Conservation (phyloP, 2,329 filamentous ascomycete genomes). For the Monosporascus sp. region DNA sequence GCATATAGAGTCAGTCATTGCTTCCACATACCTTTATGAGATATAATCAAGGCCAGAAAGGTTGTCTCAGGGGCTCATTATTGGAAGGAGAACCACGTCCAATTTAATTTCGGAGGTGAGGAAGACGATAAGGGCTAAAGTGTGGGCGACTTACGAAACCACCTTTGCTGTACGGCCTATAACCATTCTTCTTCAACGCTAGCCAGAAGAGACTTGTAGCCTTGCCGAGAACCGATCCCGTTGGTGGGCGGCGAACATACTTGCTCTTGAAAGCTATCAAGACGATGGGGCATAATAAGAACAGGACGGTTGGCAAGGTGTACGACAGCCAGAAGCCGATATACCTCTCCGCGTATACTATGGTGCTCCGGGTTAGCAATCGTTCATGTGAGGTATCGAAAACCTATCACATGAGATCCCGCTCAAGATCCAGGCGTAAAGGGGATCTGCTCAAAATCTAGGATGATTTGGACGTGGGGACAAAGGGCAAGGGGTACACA, state of each 20-base stretch:
- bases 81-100: too few species aligned
- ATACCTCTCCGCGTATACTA: constrained; percentile 67
- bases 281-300: constrained; percentile 57
- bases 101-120: too few species aligned
- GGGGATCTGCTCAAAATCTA: too few species aligned
- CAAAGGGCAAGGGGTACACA: neutral
- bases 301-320: constrained; percentile 61
- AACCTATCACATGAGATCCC: neutral
- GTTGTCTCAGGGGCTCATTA: too few species aligned
- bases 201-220: constrained; percentile 56
- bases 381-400: neutral
- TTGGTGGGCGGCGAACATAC: constrained; percentile 58
- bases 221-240: constrained; percentile 66
- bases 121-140: too few species aligned
- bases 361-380: neutral
- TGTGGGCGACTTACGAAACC: neutral
- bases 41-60: too few species aligned
- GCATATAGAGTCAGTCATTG: neutral
- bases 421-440: too few species aligned
- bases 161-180: neutral
- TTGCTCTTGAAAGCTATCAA: constrained; percentile 54
- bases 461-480: too few species aligned
- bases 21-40: too few species aligned
- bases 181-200: constrained; percentile 47
- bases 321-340: constrained; percentile 71